These are phyloP conservation scores for Aeschynomene evenia DNA, from an alignment of 306 rosid genomes.

Conservation along the genomic window DNA sequence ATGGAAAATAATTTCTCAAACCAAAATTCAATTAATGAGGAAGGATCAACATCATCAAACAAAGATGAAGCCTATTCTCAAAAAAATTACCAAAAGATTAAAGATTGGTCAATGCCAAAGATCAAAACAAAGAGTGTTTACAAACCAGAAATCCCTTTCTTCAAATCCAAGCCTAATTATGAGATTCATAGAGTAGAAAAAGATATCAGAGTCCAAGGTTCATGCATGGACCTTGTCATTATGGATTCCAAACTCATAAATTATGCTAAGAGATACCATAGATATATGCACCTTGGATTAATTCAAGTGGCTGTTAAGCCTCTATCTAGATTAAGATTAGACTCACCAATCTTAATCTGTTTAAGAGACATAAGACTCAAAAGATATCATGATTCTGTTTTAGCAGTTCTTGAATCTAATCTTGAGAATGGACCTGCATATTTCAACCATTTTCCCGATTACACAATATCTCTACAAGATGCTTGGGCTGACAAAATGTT, in stretches of 20 bases:
- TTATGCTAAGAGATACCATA: background rate
- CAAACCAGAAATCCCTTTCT: background rate
- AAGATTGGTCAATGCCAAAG: background rate
- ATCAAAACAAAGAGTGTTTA: background rate
- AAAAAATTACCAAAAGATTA: background rate
- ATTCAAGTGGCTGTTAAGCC: slow-evolving; percentile 19
- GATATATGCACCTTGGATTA: background rate
- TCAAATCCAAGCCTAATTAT: background rate
- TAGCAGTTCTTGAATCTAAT: slow-evolving; percentile 3
- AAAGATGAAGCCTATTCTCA: background rate
- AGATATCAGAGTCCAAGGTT: background rate
- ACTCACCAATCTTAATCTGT: slow-evolving; percentile 2
- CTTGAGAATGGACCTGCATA: slow-evolving; percentile 13
- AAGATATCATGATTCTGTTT: background rate
- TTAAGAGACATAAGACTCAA: slow-evolving; percentile 6
- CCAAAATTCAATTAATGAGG: background rate
- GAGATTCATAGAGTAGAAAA: background rate
- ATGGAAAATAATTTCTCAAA: background rate
- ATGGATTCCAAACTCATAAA: background rate
- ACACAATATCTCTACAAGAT: background rate
- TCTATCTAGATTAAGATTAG: background rate
- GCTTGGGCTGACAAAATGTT: background rate
- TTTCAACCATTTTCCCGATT: slow-evolving; percentile 6
- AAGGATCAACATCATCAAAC: background rate
- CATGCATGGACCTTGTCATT: background rate